phyloP scores from a whole-genome alignment of 1,284 basidiomycete species.

The Ganoderma sinense region DNA sequence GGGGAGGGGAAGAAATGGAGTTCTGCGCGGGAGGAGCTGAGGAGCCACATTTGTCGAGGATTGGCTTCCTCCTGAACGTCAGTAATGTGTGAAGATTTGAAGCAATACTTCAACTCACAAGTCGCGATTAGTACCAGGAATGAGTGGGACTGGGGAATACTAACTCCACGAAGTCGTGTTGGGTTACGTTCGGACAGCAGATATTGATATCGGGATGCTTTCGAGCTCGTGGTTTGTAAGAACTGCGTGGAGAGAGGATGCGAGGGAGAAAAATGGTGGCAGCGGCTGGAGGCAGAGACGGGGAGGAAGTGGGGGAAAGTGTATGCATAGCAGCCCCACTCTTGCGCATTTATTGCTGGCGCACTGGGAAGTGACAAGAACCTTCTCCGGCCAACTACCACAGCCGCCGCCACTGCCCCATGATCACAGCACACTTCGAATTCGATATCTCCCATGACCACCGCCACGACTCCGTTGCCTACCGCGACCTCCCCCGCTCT shows the following conservation, averaged over 20 bases:
- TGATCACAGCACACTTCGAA: neutral
- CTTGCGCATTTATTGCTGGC: neutral
- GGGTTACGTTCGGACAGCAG: too few species aligned
- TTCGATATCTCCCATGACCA: too few species aligned
- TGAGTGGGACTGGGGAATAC: too few species aligned
- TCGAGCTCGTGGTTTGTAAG: too few species aligned
- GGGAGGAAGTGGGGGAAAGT: neutral
- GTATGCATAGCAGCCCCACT: neutral
- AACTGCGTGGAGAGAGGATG: neutral
- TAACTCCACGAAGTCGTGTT: too few species aligned
- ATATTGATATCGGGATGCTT: too few species aligned
- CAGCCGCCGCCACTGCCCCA: constrained; percentile 12
- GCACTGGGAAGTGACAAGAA: neutral
- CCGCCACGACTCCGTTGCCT: constrained; percentile 19
- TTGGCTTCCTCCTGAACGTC: neutral
- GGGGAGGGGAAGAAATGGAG: neutral
- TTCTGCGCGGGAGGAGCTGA: neutral
- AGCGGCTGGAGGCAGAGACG: neutral
- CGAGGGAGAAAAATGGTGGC: neutral
- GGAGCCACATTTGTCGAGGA: neutral
- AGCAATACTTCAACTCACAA: neutral
- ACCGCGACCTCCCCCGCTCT: constrained; percentile 6
- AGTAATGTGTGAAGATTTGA: neutral
- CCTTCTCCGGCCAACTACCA: too few species aligned
- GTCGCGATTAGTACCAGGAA: too few species aligned